Evolutionary conservation across 2,329 filamentous ascomycete genomes (phyloP).

Genomic region (Volutella citrinella): DNA sequence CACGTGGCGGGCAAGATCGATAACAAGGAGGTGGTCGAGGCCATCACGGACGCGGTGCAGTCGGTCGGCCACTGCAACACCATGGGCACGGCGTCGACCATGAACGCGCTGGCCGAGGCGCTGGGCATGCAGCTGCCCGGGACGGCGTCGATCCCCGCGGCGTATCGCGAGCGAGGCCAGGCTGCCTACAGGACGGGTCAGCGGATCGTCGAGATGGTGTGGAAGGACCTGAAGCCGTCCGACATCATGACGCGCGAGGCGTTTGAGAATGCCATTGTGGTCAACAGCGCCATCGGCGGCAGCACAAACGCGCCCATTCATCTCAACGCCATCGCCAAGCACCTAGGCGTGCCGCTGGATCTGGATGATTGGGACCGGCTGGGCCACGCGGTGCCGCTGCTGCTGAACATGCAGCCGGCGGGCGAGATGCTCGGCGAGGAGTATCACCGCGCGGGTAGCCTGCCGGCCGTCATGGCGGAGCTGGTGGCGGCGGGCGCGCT

Average conservation of each 20-base stretch:
- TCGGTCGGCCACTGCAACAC: constrained; percentile 50
- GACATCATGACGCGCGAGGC: constrained; percentile 54
- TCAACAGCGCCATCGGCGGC: constrained; percentile 53
- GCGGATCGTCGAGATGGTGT: constrained; percentile 49
- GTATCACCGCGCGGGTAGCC: constrained; percentile 50
- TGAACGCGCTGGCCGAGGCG: constrained; percentile 51
- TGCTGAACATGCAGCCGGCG: constrained; percentile 54
- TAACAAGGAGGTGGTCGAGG: constrained; percentile 42
- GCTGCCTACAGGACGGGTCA: constrained; percentile 46
- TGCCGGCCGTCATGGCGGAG: constrained; percentile 52
- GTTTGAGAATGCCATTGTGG: constrained; percentile 55
- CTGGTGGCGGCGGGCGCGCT: constrained; percentile 46
- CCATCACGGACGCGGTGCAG: constrained; percentile 38
- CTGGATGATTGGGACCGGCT: constrained; percentile 53
- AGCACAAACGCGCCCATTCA: constrained; percentile 57
- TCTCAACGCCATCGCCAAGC: constrained; percentile 51
- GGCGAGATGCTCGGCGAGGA: constrained; percentile 52
- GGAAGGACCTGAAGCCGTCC: constrained; percentile 45
- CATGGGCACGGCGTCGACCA: constrained; percentile 52
- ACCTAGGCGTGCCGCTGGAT: constrained; percentile 47
- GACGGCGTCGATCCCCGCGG: constrained; percentile 48
- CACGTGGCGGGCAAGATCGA: constrained; percentile 45
- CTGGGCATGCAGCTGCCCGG: constrained; percentile 51
- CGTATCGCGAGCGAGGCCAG: constrained; percentile 45
- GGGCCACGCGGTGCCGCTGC: constrained; percentile 47